Evolutionary conservation across 2,329 filamentous ascomycete species (phyloP).

Genomic region (Ophiobolus disseminans): DNA sequence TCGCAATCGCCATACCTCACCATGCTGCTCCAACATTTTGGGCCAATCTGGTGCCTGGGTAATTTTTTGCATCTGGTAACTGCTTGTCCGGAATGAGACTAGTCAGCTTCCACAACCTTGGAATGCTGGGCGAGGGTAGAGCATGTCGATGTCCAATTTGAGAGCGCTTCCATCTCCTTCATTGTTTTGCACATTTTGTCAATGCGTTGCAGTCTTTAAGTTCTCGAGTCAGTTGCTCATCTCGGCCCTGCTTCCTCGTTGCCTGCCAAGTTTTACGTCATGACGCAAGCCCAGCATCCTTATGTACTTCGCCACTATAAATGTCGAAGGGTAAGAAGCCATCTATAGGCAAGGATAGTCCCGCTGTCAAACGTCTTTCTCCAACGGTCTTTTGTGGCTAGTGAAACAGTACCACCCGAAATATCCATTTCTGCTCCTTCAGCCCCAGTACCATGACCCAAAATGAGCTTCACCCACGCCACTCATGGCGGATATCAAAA

Average conservation of each 20-base stretch:
- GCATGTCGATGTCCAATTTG: no score
- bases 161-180: no score
- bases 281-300: conserved; percentile 43
- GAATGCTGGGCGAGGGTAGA: no score
- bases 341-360: conserved; percentile 14
- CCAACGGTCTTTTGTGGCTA: background rate
- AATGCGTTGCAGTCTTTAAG: conserved; percentile 7
- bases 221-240: conserved; percentile 13
- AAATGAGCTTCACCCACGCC: conserved; percentile 3
- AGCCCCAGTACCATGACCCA: background rate
- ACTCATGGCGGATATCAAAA: conserved; percentile 5
- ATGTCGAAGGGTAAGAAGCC: conserved; percentile 15
- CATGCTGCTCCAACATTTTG: no score
- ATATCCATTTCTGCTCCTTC: background rate
- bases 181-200: no score
- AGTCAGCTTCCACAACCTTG: no score
- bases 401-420: background rate
- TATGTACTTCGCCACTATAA: conserved; percentile 30
- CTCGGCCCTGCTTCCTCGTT: conserved; percentile 14
- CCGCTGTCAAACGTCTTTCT: conserved; percentile 1
- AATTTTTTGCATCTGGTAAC: no score
- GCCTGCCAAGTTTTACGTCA: conserved; percentile 39
- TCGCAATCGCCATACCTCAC: no score
- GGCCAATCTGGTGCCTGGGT: no score
- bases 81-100: no score